Conservation (phyloP, 2,329 filamentous ascomycete species). For the Cyanodermella asteris region DNA sequence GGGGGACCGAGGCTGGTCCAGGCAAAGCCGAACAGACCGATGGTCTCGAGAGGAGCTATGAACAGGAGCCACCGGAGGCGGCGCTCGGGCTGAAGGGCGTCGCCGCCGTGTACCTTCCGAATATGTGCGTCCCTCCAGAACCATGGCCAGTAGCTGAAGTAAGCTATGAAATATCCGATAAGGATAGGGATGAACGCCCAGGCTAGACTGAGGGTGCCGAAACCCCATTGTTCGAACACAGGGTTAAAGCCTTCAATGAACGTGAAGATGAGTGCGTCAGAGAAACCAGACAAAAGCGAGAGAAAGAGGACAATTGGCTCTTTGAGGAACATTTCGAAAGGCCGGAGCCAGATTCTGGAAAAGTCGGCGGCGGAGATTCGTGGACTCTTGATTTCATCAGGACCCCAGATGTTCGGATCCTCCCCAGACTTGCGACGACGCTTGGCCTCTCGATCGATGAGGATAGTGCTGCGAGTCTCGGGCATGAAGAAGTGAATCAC, state of each 20-base stretch:
- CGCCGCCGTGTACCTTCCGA: conserved; percentile 21
- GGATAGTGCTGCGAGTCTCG: conserved; percentile 53
- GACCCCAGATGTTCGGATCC: conserved; percentile 43
- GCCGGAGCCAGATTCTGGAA: conserved; percentile 32
- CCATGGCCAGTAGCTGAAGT: conserved; percentile 32
- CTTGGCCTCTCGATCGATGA: conserved; percentile 64
- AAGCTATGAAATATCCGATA: conserved; percentile 38
- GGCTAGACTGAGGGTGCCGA: conserved; percentile 25
- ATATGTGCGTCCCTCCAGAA: conserved; percentile 27
- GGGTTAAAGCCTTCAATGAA: conserved; percentile 39
- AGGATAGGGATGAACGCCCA: conserved; percentile 34
- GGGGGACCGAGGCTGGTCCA: conserved; percentile 35
- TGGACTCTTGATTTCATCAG: conserved; percentile 43
- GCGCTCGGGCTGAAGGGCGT: conserved; percentile 40
- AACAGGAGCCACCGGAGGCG: conserved; percentile 39
- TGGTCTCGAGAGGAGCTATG: conserved; percentile 35
- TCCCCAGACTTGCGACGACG: conserved; percentile 41
- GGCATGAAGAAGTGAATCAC: conserved; percentile 23
- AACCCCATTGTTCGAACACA: conserved; percentile 38
- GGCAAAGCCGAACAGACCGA: conserved; percentile 40
- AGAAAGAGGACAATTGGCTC: conserved; percentile 42
- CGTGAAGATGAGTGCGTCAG: conserved; percentile 43
- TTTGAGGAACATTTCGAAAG: conserved; percentile 40
- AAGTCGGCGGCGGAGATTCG: conserved; percentile 37
- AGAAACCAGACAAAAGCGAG: conserved; percentile 40